phyloP scores from a whole-genome alignment of 805 yeast species.

The Schwanniomyces sp. region DNA sequence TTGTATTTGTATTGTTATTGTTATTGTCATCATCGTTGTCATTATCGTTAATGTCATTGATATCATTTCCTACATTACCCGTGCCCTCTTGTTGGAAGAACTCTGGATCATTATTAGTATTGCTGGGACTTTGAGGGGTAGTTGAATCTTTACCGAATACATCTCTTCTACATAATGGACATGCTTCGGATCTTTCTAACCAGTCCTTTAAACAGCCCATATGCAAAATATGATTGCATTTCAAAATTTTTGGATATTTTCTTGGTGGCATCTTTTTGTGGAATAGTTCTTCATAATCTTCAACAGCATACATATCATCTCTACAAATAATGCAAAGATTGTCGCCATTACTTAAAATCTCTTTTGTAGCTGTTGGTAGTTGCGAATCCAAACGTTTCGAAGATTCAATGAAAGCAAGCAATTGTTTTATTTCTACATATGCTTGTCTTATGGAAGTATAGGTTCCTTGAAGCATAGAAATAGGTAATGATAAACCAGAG shows the following conservation, averaged over 20 bases:
- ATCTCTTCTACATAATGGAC: slow-evolving; percentile 85
- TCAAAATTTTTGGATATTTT: slow-evolving; percentile 67
- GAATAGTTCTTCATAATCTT: slow-evolving; percentile 25
- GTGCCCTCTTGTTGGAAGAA: not conserved
- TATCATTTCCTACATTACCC: not conserved
- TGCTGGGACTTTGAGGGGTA: not conserved
- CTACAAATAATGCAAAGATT: slow-evolving; percentile 86
- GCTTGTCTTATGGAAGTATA: slow-evolving; percentile 38
- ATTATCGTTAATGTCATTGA: not conserved
- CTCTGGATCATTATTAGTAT: not conserved
- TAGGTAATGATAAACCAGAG: slow-evolving; percentile 30
- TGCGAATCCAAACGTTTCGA: slow-evolving; percentile 63
- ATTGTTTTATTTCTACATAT: slow-evolving; percentile 39
- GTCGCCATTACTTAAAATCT: slow-evolving; percentile 55
- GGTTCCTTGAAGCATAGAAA: slow-evolving; percentile 44
- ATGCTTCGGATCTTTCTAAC: slow-evolving; percentile 88
- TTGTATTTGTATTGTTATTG: not conserved
- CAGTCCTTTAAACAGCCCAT: slow-evolving; percentile 88
- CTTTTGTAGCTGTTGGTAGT: slow-evolving; percentile 60
- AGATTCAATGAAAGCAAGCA: slow-evolving; percentile 51
- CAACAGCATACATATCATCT: slow-evolving; percentile 71
- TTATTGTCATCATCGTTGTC: not conserved
- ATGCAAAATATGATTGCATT: slow-evolving; percentile 87
- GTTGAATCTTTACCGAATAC: slow-evolving; percentile 38
- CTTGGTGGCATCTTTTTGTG: slow-evolving; percentile 29